Evolutionary conservation across 2,329 filamentous ascomycete species (phyloP).

Genomic region (Sclerotinia minor): DNA sequence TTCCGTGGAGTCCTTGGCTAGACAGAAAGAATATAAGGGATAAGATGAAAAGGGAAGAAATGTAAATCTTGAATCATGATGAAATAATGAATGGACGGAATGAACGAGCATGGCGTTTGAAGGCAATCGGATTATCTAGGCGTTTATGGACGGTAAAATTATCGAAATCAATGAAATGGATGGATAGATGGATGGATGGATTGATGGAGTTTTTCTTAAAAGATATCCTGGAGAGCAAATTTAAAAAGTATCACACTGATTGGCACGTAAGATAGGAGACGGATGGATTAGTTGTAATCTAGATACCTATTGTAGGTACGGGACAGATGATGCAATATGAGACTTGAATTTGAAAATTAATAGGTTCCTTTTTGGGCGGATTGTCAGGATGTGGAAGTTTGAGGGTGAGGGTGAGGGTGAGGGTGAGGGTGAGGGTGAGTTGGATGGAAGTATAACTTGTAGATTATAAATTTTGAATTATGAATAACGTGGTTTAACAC

Average conservation of each 20-base stretch:
- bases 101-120: constrained; percentile 3
- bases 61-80: constrained; percentile 7
- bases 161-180: neutral
- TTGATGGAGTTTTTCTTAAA: neutral
- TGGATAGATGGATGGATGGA: neutral
- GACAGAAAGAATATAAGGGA: too few species aligned
- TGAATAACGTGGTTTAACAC: too few species aligned
- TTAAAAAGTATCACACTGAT: neutral
- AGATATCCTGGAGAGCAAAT: constrained; percentile 5
- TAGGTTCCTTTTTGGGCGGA: too few species aligned
- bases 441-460: too few species aligned
- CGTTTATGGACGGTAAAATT: neutral
- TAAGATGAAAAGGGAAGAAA: neutral
- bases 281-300: too few species aligned
- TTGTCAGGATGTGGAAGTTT: too few species aligned
- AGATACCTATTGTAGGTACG: too few species aligned
- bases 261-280: neutral
- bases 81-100: constrained; percentile 11
- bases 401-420: too few species aligned
- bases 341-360: too few species aligned
- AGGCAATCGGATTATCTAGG: neutral
- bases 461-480: too few species aligned
- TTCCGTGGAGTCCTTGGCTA: neutral
- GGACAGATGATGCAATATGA: neutral
- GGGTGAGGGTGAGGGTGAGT: too few species aligned